Percentiles rank a stretch among this genome's conserved stretches.
Evolutionary conservation across 371 early-diverging fungal genomes (phyloP).

Genomic region (Mucor plumbeus): DNA sequence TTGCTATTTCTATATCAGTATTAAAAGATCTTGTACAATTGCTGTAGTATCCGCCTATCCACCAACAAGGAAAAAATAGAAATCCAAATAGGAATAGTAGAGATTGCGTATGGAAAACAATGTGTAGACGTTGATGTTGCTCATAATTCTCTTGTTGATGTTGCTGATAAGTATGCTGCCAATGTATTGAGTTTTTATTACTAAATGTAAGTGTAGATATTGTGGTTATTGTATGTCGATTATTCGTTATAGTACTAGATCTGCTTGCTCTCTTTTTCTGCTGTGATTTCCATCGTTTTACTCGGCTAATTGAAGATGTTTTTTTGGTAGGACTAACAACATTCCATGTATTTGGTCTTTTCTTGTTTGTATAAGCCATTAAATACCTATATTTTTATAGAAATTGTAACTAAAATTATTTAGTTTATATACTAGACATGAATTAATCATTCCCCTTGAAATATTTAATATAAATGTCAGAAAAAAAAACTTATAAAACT

Average conservation of each 20-base stretch:
- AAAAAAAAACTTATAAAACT: no score
- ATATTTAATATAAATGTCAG: background rate
- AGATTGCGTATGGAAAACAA: slow-evolving; percentile 52
- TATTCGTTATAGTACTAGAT: background rate
- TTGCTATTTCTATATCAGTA: background rate
- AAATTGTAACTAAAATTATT: background rate
- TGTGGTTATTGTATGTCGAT: slow-evolving; percentile 20
- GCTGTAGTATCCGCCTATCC: slow-evolving; percentile 40
- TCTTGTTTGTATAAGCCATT: background rate
- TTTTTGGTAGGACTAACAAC: background rate
- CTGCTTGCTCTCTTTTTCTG: background rate
- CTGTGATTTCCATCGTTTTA: slow-evolving; percentile 14
- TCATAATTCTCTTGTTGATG: background rate
- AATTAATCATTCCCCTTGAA: background rate
- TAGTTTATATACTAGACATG: background rate
- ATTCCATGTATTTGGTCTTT: slow-evolving; percentile 14
- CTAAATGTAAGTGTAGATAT: slow-evolving; percentile 20
- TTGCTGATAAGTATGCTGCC: background rate
- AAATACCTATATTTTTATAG: background rate
- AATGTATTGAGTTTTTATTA: background rate
- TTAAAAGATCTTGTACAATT: background rate
- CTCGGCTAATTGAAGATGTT: background rate
- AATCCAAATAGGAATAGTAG: slow-evolving; percentile 52
- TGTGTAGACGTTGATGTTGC: slow-evolving; percentile 12
- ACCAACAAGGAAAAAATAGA: slow-evolving; percentile 53